Base-by-base conservation (phyloP, 352 stramenopile species). In the Globisporangium sylvaticum region DNA sequence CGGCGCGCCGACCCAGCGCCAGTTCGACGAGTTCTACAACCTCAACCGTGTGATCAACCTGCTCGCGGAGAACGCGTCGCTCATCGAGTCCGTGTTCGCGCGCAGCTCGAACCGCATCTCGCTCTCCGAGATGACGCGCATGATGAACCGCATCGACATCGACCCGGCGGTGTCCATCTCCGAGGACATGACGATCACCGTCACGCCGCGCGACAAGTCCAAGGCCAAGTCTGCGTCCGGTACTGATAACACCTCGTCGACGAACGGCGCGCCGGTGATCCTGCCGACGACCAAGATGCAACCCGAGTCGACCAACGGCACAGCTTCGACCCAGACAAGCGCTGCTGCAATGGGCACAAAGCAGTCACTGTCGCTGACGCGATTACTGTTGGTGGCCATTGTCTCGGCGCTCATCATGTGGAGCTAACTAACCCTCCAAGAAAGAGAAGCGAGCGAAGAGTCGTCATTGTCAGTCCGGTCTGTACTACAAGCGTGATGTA, bases 21-120 rank as follows among this genome's bases (percentile, higher is more conserved):
- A 76, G 54, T 76, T 76, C 15, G 67, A 71, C 37, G 66, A 76
- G 54, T 70, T 76, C 20, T 76, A 73, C 66, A 73, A 73, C 58
- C 66, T 76, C 66, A 76, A 73, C 27, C 66, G 70, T 2, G 67
- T 76, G 5, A 66, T 73, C 31, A 76, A 76, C 27, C 46, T 76
- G 32, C 66, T 76, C 15, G 59, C 70, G 5, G 66, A 76, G 58
- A 76, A 76, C 48, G 63, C 58, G 34, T 65, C 66, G 22, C 67
- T 76, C 27, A 70, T 75, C n/a, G 66, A 73, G 24, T 68, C 58
- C 20, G 62, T 64, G 37, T 73, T 75, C 59, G 15, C 48, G 61
- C 34, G 25, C 32, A 58, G 46, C 54, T 27, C 25, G 22, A 62
- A 4, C 58, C 70, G n/a, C 59, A 69, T 76, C 39, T 76, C 70